Conservation (phyloP, 2,329 filamentous ascomycete species). For the Fusarium sacchari region DNA sequence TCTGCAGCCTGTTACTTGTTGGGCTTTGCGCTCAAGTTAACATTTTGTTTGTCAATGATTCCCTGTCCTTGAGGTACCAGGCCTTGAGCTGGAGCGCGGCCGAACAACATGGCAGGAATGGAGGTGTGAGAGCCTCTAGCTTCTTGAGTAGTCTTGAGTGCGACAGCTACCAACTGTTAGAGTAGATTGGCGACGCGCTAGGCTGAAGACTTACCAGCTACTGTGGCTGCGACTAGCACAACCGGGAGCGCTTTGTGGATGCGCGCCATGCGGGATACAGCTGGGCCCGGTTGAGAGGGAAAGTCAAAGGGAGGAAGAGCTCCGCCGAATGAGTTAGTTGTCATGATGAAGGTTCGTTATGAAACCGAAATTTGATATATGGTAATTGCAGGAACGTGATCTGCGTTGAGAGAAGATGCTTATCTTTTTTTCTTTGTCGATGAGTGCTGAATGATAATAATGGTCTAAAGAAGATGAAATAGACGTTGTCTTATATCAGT, state of each 20-base stretch:
- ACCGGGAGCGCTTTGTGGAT: constrained; percentile 24
- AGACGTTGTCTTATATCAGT: constrained; percentile 23
- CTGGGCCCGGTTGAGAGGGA: constrained; percentile 11
- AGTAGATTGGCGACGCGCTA: not conserved
- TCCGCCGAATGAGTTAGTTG: constrained; percentile 37
- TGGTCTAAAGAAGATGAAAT: not conserved
- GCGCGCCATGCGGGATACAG: constrained; percentile 30
- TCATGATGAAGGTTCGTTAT: constrained; percentile 12
- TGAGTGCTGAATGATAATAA: not conserved
- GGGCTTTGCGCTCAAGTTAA: not conserved
- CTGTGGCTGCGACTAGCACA: constrained; percentile 15
- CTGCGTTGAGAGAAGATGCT: not conserved
- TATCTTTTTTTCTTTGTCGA: not conserved
- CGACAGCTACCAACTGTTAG: constrained; percentile 14
- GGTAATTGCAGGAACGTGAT: not conserved
- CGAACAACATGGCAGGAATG: not conserved
- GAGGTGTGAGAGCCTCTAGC: not conserved
- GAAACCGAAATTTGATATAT: not conserved
- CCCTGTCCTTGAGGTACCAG: constrained; percentile 17
- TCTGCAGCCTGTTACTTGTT: not conserved
- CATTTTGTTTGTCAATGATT: not conserved
- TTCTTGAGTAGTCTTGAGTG: constrained; percentile 22
- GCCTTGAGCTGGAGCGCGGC: not conserved
- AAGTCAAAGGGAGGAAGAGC: constrained; percentile 38
- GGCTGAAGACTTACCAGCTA: constrained; percentile 8